These are phyloP conservation scores for Aquilaria yunnanensis DNA, from an alignment of 345 rosid species.

Conservation along the genomic window DNA sequence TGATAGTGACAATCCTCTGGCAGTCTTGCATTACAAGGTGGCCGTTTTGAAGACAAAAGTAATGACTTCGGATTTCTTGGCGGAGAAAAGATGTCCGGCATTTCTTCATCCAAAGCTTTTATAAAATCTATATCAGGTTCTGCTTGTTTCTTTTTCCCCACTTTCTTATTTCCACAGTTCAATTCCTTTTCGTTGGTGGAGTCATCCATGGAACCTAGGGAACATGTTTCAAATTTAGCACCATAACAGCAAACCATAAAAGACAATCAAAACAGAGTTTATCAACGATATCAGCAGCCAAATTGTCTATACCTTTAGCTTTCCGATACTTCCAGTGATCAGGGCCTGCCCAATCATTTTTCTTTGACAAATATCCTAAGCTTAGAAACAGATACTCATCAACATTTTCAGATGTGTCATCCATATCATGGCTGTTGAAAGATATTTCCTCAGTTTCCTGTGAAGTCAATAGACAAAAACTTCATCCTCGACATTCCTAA, in stretches of 20 bases:
- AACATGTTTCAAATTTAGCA: slow-evolving; percentile 12
- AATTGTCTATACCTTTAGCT: slow-evolving; percentile 48
- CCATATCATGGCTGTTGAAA: slow-evolving; percentile 32
- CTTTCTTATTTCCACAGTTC: slow-evolving; percentile 45
- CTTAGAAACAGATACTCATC: slow-evolving; percentile 60
- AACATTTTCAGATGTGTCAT: slow-evolving; percentile 49
- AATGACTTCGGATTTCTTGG: slow-evolving; percentile 78
- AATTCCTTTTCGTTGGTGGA: slow-evolving; percentile 39
- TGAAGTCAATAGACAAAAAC: slow-evolving; percentile 17
- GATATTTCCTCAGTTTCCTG: slow-evolving; percentile 52
- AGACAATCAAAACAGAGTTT: not conserved
- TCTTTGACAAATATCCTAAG: slow-evolving; percentile 65
- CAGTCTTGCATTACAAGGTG: slow-evolving; percentile 51
- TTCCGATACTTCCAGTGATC: slow-evolving; percentile 92
- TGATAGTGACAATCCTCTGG: slow-evolving; percentile 99
- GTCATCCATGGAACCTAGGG: slow-evolving; percentile 43
- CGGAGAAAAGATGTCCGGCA: slow-evolving; percentile 59
- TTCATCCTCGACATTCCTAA: slow-evolving; percentile 8
- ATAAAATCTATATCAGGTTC: slow-evolving; percentile 72
- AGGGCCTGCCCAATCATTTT: slow-evolving; percentile 99
- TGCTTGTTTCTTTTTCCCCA: slow-evolving; percentile 52
- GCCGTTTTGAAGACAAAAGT: slow-evolving; percentile 67
- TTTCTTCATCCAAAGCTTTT: slow-evolving; percentile 64
- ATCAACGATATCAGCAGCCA: slow-evolving; percentile 8
- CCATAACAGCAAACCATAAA: slow-evolving; percentile 1